Base-by-base conservation (phyloP, 1,284 basidiomycete genomes). In the Moniliella sp. region DNA sequence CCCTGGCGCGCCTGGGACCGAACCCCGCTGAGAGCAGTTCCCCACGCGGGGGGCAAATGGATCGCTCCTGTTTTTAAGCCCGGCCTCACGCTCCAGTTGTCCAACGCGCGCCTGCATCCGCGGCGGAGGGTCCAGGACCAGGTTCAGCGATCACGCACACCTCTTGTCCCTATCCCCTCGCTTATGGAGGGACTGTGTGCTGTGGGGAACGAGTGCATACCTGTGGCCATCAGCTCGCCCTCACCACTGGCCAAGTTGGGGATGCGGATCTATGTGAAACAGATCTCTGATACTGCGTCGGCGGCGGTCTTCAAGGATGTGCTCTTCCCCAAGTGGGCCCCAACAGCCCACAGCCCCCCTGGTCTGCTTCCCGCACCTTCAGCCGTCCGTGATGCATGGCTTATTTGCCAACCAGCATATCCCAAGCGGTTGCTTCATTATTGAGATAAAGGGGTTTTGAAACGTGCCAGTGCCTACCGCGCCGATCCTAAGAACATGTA, bases 401-500 rank as follows among this genome's bases (percentile, higher is more conserved):
- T 46, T 65, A 9, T 64, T 64, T 36, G 57, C 64, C 4, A 46
- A 59, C 5, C 31, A 39, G 2, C 36, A 53, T 3, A 64, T 65
- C 27, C 31, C 61, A 2, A 39, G 59, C 0, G 64, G 63, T 9
- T 44, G 52, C 3, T 64, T 62, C 44, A 60, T 66, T 31, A 34
- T 43, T 23, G 52, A 59, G 30, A 45, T 61, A 16, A 34, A 38
- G 10, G 64, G 63, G 18, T 50, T 62, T 23, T 40, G 65, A 8
- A 42, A 46, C 27, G 48, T 50, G 23, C 47, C 62, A 8, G 49
- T 49, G 18, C 27, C 45, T 12, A 65, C 64, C 34, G 48, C 56
- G 18, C 36, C 9, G 64, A 70, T 44, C 65, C 66, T 4, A 63
- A 67, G 46, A 70, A 70, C 39, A 68, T 70, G 46, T 71, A 70